Evolutionary conservation across 2,329 filamentous ascomycete species (phyloP).

Genomic region (Chaetomiaceae sp.): DNA sequence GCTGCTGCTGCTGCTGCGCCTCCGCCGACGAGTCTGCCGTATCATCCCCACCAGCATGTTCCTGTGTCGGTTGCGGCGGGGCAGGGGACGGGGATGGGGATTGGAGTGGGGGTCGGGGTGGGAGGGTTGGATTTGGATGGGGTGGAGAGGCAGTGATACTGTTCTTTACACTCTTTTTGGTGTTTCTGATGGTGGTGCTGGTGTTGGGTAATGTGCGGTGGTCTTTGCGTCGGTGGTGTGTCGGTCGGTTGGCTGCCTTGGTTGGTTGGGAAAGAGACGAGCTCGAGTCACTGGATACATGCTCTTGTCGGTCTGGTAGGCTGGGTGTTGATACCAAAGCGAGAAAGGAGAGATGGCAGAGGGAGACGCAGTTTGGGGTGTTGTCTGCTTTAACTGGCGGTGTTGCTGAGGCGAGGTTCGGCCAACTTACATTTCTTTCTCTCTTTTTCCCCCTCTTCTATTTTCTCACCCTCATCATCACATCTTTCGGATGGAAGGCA

Average conservation of each 20-base stretch:
- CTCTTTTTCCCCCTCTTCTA: neutral
- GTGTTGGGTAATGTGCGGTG: neutral
- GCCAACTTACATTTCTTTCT: neutral
- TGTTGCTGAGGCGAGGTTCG: no score
- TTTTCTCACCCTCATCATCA: neutral
- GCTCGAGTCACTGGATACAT: no score
- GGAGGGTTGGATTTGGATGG: slow-evolving; percentile 6
- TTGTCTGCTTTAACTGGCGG: no score
- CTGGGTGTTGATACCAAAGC: neutral
- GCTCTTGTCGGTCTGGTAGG: neutral
- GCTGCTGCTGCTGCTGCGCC: neutral
- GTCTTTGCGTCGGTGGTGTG: neutral
- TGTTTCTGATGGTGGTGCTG: neutral
- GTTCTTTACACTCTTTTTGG: neutral
- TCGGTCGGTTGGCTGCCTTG: neutral
- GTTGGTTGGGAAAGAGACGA: neutral
- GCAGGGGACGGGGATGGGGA: neutral
- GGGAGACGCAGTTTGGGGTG: no score
- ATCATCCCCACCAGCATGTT: neutral
- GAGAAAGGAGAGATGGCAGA: no score
- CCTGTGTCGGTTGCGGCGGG: no score
- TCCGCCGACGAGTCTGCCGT: slow-evolving; percentile 3
- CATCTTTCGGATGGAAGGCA: neutral
- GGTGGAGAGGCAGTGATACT: neutral
- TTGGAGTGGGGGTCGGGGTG: neutral